These are phyloP conservation scores for Saccharomyces hybrid DNA, from an alignment of 1,139 yeast genomes.

Conservation along the genomic window DNA sequence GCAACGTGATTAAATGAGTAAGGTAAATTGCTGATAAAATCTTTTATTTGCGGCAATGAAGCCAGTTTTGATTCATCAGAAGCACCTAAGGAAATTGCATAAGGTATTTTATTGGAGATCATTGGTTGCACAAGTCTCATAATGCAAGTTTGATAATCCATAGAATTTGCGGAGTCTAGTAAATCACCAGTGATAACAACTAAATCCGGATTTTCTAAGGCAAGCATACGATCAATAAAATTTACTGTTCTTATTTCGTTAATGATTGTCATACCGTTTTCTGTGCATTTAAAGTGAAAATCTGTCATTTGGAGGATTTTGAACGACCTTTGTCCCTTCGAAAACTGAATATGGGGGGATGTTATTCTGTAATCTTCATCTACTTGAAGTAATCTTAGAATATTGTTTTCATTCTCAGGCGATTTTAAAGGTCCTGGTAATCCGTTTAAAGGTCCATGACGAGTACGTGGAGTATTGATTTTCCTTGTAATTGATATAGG, in stretches of 20 bases:
- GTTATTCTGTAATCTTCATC: background rate
- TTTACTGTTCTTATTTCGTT: slow-evolving; percentile 40
- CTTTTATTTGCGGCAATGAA: slow-evolving; percentile 15
- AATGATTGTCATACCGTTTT: slow-evolving; percentile 24
- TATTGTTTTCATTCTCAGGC: background rate
- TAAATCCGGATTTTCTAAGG: slow-evolving; percentile 62
- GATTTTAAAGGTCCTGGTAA: background rate
- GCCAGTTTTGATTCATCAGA: slow-evolving; percentile 25
- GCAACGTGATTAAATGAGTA: slow-evolving; percentile 12
- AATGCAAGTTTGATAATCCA: slow-evolving; percentile 64
- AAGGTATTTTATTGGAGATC: slow-evolving; percentile 56
- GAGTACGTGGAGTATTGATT: background rate
- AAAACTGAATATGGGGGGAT: background rate
- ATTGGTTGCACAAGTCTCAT: slow-evolving; percentile 65
- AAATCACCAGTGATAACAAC: slow-evolving; percentile 77
- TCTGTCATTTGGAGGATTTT: slow-evolving; percentile 78
- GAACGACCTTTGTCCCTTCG: slow-evolving; percentile 29
- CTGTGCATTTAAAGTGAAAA: slow-evolving; percentile 62
- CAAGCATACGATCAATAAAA: slow-evolving; percentile 52
- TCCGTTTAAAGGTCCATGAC: background rate
- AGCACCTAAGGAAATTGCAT: slow-evolving; percentile 62
- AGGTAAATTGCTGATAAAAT: slow-evolving; percentile 22
- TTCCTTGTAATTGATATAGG: slow-evolving; percentile 11
- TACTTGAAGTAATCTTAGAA: background rate
- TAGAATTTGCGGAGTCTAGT: slow-evolving; percentile 44